Evolutionary conservation across 2,329 filamentous ascomycete species (phyloP), one percentile per base, ranked within the genome.

Genomic region (Incumbomyces delicatus): DNA sequence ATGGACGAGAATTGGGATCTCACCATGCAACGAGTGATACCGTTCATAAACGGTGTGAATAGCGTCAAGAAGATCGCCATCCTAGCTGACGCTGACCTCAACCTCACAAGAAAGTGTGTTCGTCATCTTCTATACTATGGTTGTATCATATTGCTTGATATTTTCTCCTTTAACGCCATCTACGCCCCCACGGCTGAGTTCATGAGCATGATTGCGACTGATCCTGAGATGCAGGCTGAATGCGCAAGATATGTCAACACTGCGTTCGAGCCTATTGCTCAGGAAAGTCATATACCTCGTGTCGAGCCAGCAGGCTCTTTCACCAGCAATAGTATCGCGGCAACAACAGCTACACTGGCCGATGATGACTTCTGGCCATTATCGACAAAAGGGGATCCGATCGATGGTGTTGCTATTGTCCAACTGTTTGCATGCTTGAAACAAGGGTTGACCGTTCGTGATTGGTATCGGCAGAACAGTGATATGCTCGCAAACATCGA

Each of bases 71-170:
- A 85, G 55, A 94, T 98, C 58, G 84, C 92, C 12, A 78, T 83
- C 55, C 75, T 85, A 18, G 87, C 90, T 38, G 86, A 94, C 59
- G 87, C 92, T 8, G 88, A 94, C 50, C 76, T 94, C 41, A 83
- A 85, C 41, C 79, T 98, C 18, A 87, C 89, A 47, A 85, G 87
- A 59, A 83, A 87, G 44, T 89, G 88, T 6, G 77, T 96, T 48
- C 82, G 86, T 52, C 90, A 96, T 63, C 75, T 98, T 8, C 75
- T 96, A 20, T 94, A 94, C 71, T 95, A 96, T 65, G 87, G 90
- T 60, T 90, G 87, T 58, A 77, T 95, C 31, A 74, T 95, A 20
- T 77, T 96, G 44, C 78, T 96, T 10, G 92, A 98, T 66, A 85
- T 95, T 57, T 96, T 96, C 71, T 88, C 92, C 63, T 98, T 96